Percentiles rank a stretch among this genome's conserved stretches.
phyloP scores from a whole-genome alignment of 2,329 filamentous ascomycete genomes.

The Peltaster fructicola region DNA sequence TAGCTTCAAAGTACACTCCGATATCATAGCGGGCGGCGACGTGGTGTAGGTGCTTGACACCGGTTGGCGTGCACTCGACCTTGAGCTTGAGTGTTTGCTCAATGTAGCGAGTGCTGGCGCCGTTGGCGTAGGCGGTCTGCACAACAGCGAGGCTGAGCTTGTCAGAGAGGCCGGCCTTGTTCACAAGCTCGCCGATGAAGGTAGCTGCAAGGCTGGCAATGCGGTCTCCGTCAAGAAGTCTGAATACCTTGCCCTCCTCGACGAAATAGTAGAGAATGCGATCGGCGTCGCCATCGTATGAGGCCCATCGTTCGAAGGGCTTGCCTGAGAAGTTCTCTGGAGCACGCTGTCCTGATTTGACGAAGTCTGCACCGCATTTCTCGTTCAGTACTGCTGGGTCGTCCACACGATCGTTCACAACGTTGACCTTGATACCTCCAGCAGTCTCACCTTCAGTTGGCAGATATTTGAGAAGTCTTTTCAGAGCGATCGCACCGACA shows the following conservation, averaged over 20 bases:
- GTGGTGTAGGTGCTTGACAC: constrained; percentile 94
- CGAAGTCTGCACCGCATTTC: constrained; percentile 84
- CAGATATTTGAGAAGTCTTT: constrained; percentile 69
- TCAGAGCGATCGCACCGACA: constrained; percentile 80
- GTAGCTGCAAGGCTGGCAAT: constrained; percentile 88
- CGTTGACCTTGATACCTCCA: constrained; percentile 59
- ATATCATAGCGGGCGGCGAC: constrained; percentile 90
- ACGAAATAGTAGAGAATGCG: constrained; percentile 90
- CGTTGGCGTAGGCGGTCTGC: constrained; percentile 96
- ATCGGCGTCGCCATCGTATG: constrained; percentile 88
- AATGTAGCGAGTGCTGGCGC: constrained; percentile 82
- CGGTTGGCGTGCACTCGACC: constrained; percentile 82
- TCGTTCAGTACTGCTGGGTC: constrained; percentile 78
- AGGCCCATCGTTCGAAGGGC: constrained; percentile 64
- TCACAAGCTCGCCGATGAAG: constrained; percentile 79
- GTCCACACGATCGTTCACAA: constrained; percentile 86
- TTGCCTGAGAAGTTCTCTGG: constrained; percentile 67
- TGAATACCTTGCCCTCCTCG: constrained; percentile 67
- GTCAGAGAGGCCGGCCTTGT: constrained; percentile 58
- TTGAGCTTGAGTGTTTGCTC: constrained; percentile 74
- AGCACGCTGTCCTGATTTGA: constrained; percentile 90
- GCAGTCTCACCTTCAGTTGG: constrained; percentile 39
- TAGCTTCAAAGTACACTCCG: constrained; percentile 96
- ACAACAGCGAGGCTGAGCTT: constrained; percentile 85
- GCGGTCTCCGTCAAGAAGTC: constrained; percentile 86